Percentiles rank a stretch among this genome's conserved stretches.
phyloP scores from a whole-genome alignment of 148 eudicot genomes.

The Pouteria glomerata region DNA sequence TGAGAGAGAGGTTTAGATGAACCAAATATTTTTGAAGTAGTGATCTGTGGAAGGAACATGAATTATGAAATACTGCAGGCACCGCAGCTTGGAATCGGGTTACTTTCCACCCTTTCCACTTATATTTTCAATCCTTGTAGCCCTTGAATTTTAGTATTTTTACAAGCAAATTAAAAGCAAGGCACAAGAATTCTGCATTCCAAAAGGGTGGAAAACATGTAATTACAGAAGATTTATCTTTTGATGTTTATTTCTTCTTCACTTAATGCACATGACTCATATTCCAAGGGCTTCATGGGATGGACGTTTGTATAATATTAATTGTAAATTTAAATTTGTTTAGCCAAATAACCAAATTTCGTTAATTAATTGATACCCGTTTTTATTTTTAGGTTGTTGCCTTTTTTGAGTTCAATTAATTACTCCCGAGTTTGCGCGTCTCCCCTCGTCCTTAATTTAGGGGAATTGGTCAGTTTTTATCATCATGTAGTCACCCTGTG shows the following conservation, averaged over 20 bases:
- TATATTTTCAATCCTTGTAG: not conserved
- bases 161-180: not conserved
- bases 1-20: slow-evolving; percentile 3
- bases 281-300: not conserved
- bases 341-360: not conserved
- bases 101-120: not conserved
- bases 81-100: slow-evolving; percentile 18
- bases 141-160: not conserved
- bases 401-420: too few species aligned
- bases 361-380: not conserved
- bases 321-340: not conserved
- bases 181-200: too few species aligned
- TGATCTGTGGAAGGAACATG: slow-evolving; percentile 12
- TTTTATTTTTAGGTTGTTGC: not conserved
- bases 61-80: slow-evolving; percentile 16
- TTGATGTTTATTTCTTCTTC: not conserved
- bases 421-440: too few species aligned
- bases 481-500: too few species aligned
- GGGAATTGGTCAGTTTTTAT: too few species aligned
- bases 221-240: not conserved
- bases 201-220: too few species aligned
- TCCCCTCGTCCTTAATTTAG: too few species aligned
- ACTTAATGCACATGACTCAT: not conserved
- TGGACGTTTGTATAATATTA: not conserved
- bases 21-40: slow-evolving; percentile 8